A percentile compares a stretch with the other conserved stretches of the same genome.
These are phyloP conservation scores for Beauveria bassiana DNA, from an alignment of 2,329 filamentous ascomycete genomes.

Conservation along the genomic window DNA sequence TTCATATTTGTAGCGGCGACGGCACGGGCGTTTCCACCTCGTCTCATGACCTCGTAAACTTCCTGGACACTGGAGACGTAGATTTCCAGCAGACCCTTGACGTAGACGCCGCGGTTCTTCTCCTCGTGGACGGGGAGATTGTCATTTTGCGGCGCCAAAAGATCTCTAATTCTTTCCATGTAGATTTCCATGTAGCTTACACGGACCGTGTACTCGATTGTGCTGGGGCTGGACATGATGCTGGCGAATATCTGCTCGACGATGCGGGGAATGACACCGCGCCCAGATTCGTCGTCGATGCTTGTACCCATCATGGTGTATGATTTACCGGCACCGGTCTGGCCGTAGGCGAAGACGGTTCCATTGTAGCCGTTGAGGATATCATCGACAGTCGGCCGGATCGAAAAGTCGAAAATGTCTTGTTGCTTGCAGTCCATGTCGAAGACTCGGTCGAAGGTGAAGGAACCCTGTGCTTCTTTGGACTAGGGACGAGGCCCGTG, in stretches of 20 bases:
- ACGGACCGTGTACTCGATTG: conserved; percentile 96
- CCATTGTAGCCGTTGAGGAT: conserved; percentile 99
- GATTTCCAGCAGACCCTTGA: conserved; percentile 88
- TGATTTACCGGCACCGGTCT: conserved; percentile 97
- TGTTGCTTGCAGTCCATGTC: conserved; percentile 84
- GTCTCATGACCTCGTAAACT: conserved; percentile 93
- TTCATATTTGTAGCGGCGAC: conserved; percentile 99
- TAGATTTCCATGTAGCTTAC: conserved; percentile 99
- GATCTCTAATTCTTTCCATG: conserved; percentile 96
- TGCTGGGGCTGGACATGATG: conserved; percentile 83
- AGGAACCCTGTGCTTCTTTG: conserved; percentile 71
- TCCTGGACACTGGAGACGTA: conserved; percentile 94
- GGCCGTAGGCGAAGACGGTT: conserved; percentile 96
- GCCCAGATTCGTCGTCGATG: conserved; percentile 80
- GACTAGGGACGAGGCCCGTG: conserved; percentile 48
- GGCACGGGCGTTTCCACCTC: conserved; percentile 81
- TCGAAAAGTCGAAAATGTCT: conserved; percentile 98
- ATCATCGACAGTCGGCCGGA: conserved; percentile 90
- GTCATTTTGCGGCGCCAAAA: conserved; percentile 87
- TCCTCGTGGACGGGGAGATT: conserved; percentile 98
- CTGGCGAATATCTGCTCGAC: conserved; percentile 96
- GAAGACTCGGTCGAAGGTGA: conserved; percentile 97
- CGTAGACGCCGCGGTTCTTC: conserved; percentile 91
- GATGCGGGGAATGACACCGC: conserved; percentile 94
- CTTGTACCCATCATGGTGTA: conserved; percentile 83